Percentiles rank a stretch among this genome's conserved stretches.
Conservation (phyloP, 2,329 filamentous ascomycete genomes). For the Talaromyces rugulosus region DNA sequence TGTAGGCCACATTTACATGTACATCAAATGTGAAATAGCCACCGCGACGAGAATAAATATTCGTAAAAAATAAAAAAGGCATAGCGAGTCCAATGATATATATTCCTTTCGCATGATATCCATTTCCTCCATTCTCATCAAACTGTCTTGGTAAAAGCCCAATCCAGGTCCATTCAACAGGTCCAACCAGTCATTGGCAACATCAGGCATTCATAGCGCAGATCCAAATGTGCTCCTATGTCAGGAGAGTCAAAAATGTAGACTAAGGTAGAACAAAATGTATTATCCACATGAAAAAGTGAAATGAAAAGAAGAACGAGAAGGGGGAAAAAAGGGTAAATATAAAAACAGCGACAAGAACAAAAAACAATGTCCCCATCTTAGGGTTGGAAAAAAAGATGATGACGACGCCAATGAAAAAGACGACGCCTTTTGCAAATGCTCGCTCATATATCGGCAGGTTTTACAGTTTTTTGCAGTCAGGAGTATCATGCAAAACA, state of each 20-base stretch:
- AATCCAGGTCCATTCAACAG: not conserved
- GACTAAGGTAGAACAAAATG: not conserved
- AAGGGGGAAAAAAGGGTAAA: not conserved
- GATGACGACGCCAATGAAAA: not conserved
- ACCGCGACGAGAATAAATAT: not conserved
- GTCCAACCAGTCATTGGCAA: not conserved
- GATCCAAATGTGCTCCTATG: not conserved
- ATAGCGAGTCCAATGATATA: not conserved
- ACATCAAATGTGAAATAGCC: not conserved
- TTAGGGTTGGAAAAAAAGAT: not conserved
- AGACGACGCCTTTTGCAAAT: slow-evolving; percentile 13
- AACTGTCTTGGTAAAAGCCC: not conserved
- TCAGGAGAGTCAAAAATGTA: not conserved
- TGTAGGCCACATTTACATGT: not conserved
- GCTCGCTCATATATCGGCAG: slow-evolving; percentile 12
- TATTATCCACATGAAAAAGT: not conserved
- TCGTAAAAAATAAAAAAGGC: not conserved
- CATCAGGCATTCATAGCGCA: not conserved
- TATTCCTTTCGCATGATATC: not conserved
- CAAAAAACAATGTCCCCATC: slow-evolving; percentile 6
- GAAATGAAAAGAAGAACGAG: not conserved
- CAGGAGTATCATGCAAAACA: slow-evolving; percentile 1
- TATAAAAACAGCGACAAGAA: slow-evolving; percentile 10
- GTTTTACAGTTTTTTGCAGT: not conserved
- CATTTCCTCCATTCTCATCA: not conserved